Conservation (phyloP, 108 stramenopile genomes). For the Fragilariopsis cylindrus region DNA sequence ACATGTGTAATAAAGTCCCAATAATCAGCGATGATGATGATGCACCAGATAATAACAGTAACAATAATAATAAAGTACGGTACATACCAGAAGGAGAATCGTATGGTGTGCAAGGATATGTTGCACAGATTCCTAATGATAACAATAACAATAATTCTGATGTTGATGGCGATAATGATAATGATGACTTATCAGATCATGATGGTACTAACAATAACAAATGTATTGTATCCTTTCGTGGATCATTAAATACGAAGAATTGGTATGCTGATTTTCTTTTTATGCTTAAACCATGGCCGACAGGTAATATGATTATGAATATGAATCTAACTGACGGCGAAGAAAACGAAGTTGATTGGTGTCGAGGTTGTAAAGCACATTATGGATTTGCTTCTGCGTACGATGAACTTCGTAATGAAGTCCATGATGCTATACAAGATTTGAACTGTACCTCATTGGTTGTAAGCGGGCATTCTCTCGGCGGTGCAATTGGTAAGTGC, state of each 20-base stretch:
- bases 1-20: not conserved
- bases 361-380: slow-evolving; percentile 4
- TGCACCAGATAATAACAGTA: too few relatives aligned
- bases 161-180: not conserved
- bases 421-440: slow-evolving; percentile 2
- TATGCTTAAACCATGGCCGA: not conserved
- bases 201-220: not conserved
- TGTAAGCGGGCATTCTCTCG: not conserved
- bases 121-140: slow-evolving; percentile 2
- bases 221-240: slow-evolving; percentile 8
- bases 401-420: slow-evolving; percentile 8
- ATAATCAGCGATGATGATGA: not conserved
- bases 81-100: slow-evolving; percentile 4
- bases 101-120: slow-evolving; percentile 11
- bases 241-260: not conserved
- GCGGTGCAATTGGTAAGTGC: not conserved
- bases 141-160: not conserved
- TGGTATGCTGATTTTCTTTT: slow-evolving; percentile 12
- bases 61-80: not conserved
- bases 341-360: not conserved
- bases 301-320: not conserved
- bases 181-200: not conserved
- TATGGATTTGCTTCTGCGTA: not conserved
- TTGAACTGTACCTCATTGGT: slow-evolving; percentile 11
- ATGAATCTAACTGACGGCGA: not conserved